Evolutionary conservation across 495 filamentous ascomycete species (phyloP), one percentile per base, ranked within the genome.

Genomic region (Aspergillus heteromorphus): DNA sequence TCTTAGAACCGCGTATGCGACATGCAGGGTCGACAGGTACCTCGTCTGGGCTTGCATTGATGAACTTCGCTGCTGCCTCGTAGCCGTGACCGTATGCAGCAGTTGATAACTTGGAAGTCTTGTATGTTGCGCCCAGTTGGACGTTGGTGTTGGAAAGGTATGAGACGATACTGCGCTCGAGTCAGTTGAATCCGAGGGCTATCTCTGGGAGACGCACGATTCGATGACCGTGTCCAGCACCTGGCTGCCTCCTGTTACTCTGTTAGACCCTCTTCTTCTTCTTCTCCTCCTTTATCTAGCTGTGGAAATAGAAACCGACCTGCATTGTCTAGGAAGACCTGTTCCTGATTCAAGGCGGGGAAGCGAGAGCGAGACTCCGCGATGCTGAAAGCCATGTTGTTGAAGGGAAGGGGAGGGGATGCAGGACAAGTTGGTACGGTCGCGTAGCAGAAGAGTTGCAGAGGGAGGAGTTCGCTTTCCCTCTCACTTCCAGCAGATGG

Each of bases 321-420:
- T 4, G 87, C 87, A 60, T 89, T 90, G 60, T 91, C 86, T 59
- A 90, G 77, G 64, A 79, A 88, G 30, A 89, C 73, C 59, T 89
- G 86, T 34, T 81, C 70, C 56, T 83, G 75, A 20, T 79, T 55
- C 41, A 89, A 64, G 14, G 86, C 84, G 47, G 86, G 85, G 76
- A 91, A 90, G 20, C 73, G 70, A 45, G 75, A 66, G 45, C 81
- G 80, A n/a, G 79, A 80, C 13, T 65, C 61, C 7, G 72, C 59
- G 38, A 89, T 69, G 57, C 83, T 69, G 63, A 88, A 78, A 47
- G 55, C 45, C 62, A 61, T 65, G 16, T 8, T 59, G 20, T 20
- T 6, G 6, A 27, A 10, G 2, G 9, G 14, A 38, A 14, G 34
- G 13, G 34, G 1, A 14, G 34, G 23, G n/a, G n/a, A n/a, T n/a